These are phyloP conservation scores for Neurospora sp. DNA, from an alignment of 495 filamentous ascomycete species.

Conservation along the genomic window DNA sequence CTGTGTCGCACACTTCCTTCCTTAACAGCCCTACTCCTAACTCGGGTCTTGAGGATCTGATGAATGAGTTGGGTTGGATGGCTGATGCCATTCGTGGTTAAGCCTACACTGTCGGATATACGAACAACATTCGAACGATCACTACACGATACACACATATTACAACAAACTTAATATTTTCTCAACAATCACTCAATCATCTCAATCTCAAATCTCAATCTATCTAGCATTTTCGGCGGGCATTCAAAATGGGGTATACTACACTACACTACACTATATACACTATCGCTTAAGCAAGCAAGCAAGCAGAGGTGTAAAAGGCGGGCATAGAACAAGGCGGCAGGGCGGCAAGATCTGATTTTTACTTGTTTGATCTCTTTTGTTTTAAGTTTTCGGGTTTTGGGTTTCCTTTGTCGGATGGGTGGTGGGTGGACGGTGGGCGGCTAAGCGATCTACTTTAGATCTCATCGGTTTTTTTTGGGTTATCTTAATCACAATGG, in stretches of 20 bases:
- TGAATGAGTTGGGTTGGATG: slow-evolving; percentile 38
- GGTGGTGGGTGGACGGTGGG: neutral
- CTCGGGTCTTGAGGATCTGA: slow-evolving; percentile 31
- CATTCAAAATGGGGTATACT: neutral
- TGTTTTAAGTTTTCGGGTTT: no score
- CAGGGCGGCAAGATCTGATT: neutral
- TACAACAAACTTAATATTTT: neutral
- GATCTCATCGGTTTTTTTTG: neutral
- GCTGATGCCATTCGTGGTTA: slow-evolving; percentile 27
- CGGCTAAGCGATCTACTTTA: no score
- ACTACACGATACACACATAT: neutral
- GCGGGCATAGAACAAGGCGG: neutral
- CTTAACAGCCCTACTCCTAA: slow-evolving; percentile 25
- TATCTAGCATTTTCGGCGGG: neutral
- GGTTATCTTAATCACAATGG: neutral
- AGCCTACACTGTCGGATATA: neutral
- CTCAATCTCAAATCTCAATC: neutral
- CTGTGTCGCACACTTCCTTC: slow-evolving; percentile 16
- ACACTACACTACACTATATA: neutral
- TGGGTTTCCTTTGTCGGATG: neutral
- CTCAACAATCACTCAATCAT: neutral
- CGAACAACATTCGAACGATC: neutral
- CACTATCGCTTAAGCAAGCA: neutral
- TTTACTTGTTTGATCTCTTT: neutral
- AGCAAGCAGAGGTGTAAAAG: neutral